Evolutionary conservation across 2,329 filamentous ascomycete genomes (phyloP), one percentile per base, ranked within the genome.

Genomic region (Aspergillus sp.): DNA sequence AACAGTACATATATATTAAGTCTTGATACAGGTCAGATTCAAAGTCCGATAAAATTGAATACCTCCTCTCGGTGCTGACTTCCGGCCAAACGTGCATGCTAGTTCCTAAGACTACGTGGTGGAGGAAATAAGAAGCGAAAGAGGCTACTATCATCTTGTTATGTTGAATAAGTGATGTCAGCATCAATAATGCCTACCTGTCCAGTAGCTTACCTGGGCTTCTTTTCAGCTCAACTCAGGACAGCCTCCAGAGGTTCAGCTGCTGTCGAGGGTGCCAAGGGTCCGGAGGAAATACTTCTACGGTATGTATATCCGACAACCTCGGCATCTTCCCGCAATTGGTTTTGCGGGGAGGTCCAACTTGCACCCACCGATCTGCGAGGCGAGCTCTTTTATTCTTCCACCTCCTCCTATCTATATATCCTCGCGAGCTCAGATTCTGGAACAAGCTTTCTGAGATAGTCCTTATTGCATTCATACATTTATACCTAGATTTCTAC

Each of bases 281-380:
- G 11, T 41, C 9, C 23, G 51, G 30, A 11, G 19, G 11, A 38
- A n/a, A n/a, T 47, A 17, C 30, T 52, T 23, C n/a, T n/a, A n/a
- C 22, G 5, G 41, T 23, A 7, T 13, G 17, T 9, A 17, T 61
- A 61, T 57, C 59, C 59, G 59, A 61, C 54, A 61, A 61, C 59
- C 59, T 61, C 59, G 59, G 59, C 30, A 58, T 51, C 30, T 45
- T 52, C 19, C 31, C 23, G 22, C n/a, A 7, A 23, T 13, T 11
- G 19, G 30, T 15, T 34, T 46, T 57, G 57, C 57, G 57, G 57
- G 49, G 57, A 59, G 28, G 53, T 13, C 31, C 19, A n/a, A n/a
- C 8, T 30, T 38, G 31, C 31, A 38, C 7, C 9, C 31, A 38
- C 5, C 11, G 34, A 41, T 41, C 11, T 41, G 34, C 25, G 1